Evolutionary conservation across 495 filamentous ascomycete species (phyloP), one percentile per base, ranked within the genome.

Genomic region (Cercophora scortea): DNA sequence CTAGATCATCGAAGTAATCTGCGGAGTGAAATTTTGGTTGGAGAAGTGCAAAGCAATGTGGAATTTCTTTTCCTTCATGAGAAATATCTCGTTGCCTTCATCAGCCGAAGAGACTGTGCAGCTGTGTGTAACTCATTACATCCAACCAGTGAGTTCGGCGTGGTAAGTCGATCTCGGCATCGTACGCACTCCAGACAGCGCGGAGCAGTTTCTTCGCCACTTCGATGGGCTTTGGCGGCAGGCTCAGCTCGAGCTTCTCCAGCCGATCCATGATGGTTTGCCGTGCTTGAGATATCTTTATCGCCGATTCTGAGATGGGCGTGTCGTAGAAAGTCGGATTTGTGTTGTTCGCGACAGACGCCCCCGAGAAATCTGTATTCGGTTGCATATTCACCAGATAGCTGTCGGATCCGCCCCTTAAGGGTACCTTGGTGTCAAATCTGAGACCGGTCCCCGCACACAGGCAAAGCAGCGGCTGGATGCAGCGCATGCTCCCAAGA

Each of bases 91-190:
- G 25, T 25, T 25, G 25, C 25, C 25, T 25, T 25, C 25, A 10
- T 19, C 39, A 68, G 1, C 65, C 65, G 45, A 68, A 68, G 0
- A 68, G 51, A 43, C 65, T 68, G 36, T 62, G 61, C 39, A 68
- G 51, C 7, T 63, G 63, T 8, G 57, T 66, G 42, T 47, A 35
- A 34, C 55, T 62, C 65, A 68, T 68, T 11, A 68, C 65, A 40
- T 68, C 65, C 1, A 68, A 49, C 65, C 65, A 68, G 36, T 68
- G 65, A 3, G 65, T 68, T 42, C 59, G 47, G 32, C 63, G 53
- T 2, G 63, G 16, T 0, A 59, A 54, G 2, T 50, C 63, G 16
- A 64, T 64, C 38, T 68, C 65, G 7, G 55, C 55, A 33, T 68
- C 65, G 32, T 68, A 68, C n/a, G 55, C 63, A 2, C 41, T 53